Conservation (phyloP, 2,329 filamentous ascomycete genomes). For the Chrysosporium keratinophilum region DNA sequence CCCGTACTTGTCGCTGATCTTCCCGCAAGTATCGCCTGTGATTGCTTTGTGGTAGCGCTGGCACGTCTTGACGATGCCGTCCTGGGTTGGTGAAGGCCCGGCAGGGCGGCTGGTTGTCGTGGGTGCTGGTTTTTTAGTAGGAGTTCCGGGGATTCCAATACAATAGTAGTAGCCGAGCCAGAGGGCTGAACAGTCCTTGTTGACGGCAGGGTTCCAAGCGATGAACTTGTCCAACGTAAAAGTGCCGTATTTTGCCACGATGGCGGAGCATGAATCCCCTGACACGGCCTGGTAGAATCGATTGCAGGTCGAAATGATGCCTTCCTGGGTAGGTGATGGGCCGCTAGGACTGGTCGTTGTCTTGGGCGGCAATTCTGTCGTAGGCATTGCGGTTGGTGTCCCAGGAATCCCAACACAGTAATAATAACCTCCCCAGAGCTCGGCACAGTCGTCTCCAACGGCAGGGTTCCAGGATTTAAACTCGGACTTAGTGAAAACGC, state of each 20-base stretch:
- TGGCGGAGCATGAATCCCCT: conserved; percentile 5
- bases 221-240: conserved; percentile 11
- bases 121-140: not conserved
- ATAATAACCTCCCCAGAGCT: conserved; percentile 19
- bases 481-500: not conserved
- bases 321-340: conserved; percentile 5
- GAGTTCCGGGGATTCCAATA: conserved; percentile 13
- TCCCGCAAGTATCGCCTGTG: conserved; percentile 1
- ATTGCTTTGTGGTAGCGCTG: conserved; percentile 3
- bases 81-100: conserved; percentile 2
- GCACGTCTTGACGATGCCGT: conserved; percentile 5
- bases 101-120: not conserved
- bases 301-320: conserved; percentile 5
- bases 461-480: conserved; percentile 3
- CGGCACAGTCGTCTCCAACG: conserved; percentile 13
- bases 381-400: not conserved
- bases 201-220: not conserved
- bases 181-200: conserved; percentile 16
- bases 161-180: conserved; percentile 21
- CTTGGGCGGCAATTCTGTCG: not conserved
- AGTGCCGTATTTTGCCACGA: conserved; percentile 7
- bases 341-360: not conserved
- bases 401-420: conserved; percentile 18
- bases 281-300: conserved; percentile 1
- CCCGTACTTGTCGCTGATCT: conserved; percentile 7